Conservation (phyloP, 768 basidiomycete genomes). For the Nidularia sp. region DNA sequence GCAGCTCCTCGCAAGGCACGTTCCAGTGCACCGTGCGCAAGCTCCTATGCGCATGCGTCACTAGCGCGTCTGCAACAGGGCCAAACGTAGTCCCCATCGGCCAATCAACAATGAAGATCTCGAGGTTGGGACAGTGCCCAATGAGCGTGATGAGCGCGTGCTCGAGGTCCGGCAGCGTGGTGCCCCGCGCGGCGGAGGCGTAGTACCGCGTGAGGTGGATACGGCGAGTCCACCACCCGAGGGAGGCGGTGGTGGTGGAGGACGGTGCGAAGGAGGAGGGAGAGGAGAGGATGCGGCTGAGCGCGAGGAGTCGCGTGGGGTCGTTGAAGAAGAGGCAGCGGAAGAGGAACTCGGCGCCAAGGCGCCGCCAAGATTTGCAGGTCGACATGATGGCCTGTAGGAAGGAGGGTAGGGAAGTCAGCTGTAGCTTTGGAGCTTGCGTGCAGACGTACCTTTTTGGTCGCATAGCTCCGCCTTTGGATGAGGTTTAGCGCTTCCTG, state of each 20-base stretch:
- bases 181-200: slow-evolving; percentile 24
- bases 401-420: no score
- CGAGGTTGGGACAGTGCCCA: slow-evolving; percentile 65
- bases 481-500: slow-evolving; percentile 53
- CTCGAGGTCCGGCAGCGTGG: slow-evolving; percentile 46
- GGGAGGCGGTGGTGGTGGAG: slow-evolving; percentile 35
- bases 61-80: slow-evolving; percentile 60
- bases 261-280: slow-evolving; percentile 19
- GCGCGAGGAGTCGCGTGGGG: slow-evolving; percentile 46
- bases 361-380: slow-evolving; percentile 56
- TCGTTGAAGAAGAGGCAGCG: slow-evolving; percentile 66
- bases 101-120: slow-evolving; percentile 68
- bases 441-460: slow-evolving; percentile 52
- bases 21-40: slow-evolving; percentile 63
- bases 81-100: slow-evolving; percentile 59
- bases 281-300: slow-evolving; percentile 49
- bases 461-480: slow-evolving; percentile 58
- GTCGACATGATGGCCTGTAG: slow-evolving; percentile 47
- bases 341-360: slow-evolving; percentile 66
- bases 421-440: background rate
- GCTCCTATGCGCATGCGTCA: slow-evolving; percentile 40
- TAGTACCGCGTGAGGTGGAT: slow-evolving; percentile 63
- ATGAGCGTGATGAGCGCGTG: slow-evolving; percentile 55
- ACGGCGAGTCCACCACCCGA: slow-evolving; percentile 72
- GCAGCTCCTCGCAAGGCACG: slow-evolving; percentile 47